Conservation (phyloP, 2,329 filamentous ascomycete species). For the Calonectria hawksworthii region DNA sequence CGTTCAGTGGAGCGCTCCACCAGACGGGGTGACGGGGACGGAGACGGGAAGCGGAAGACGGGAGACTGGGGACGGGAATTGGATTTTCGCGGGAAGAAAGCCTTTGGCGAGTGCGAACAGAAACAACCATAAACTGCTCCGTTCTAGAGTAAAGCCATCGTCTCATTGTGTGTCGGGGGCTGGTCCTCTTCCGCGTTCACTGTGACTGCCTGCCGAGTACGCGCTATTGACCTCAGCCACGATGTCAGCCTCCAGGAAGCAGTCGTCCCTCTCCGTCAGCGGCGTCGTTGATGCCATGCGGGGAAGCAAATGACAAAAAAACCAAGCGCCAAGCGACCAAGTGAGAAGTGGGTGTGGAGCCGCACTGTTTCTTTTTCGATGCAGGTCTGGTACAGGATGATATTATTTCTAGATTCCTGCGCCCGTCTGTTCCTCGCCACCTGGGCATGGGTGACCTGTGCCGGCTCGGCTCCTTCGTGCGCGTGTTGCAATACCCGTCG, state of each 20-base stretch:
- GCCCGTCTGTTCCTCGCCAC: constrained; percentile 9
- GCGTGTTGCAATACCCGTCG: constrained; percentile 11
- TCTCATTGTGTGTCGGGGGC: background rate
- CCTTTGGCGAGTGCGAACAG: background rate
- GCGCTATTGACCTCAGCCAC: constrained; percentile 14
- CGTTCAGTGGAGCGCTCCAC: background rate
- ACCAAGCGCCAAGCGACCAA: background rate
- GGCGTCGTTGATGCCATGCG: constrained; percentile 7
- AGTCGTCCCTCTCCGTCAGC: constrained; percentile 13
- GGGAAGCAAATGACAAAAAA: constrained; percentile 15
- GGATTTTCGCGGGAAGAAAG: background rate
- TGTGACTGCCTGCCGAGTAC: background rate
- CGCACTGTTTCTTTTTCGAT: constrained; percentile 1
- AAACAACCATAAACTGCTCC: background rate
- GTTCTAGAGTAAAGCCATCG: background rate
- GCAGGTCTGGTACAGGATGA: background rate
- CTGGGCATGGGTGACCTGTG: background rate
- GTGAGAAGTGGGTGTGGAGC: constrained; percentile 8
- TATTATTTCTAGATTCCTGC: constrained; percentile 3
- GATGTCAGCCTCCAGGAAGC: constrained; percentile 20
- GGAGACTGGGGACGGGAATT: constrained; percentile 20
- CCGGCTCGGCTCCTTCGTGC: constrained; percentile 3
- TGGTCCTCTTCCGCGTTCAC: background rate
- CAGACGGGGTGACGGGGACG: constrained; percentile 20
- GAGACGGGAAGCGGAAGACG: constrained; percentile 22